Evolutionary conservation across 176 grass and related monocot genomes (phyloP), one percentile per base, ranked within the genome.

Genomic region (Neostapfia colusana): DNA sequence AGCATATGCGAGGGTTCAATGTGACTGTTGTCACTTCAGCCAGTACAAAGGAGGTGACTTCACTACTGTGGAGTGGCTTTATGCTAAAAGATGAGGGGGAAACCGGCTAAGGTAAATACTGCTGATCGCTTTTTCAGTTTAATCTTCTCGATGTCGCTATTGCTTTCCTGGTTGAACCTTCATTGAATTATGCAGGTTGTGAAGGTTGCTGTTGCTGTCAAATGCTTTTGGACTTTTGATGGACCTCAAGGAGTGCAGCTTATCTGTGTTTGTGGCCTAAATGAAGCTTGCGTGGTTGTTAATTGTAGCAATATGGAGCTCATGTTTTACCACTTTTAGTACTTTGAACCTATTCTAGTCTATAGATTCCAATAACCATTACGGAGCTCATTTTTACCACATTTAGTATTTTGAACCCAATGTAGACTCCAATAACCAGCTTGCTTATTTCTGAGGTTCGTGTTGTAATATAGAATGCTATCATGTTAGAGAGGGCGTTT

Each of bases 1-100:
- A 87, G 70, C 79, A 77, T 43, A 63, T 86, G 50, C 41, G 67
- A 62, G 84, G 78, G 14, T 87, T 87, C 84, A 87, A 87, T 59
- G 49, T 79, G 23, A 79, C 63, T 41, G 55, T 79, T 15, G 74
- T 84, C 21, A 72, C 82, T 43, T 78, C 67, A 17, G 74, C 74
- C 27, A 65, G 69, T 61, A 78, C 82, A 63, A 74, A 83, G 27
- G 86, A 88, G 42, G 62, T 70, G 60, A 79, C 80, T 20, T 49
- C 74, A 24, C 59, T 76, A 36, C 74, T 76, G 42, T 76, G 74
- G 74, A 76, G 74, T 8, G 74, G 74, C 27, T 76, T 76, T 31
- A 36, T 13, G 18, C 17, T 76, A 21, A 76, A 64, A 36, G 74
- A 76, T 64, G 74, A 76, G 10, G 59, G 59, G 12, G 74, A 76